Percentiles rank a stretch among this genome's conserved stretches.
Conservation (phyloP, 768 basidiomycete genomes). For the Phylloporus rhodoxanthus region DNA sequence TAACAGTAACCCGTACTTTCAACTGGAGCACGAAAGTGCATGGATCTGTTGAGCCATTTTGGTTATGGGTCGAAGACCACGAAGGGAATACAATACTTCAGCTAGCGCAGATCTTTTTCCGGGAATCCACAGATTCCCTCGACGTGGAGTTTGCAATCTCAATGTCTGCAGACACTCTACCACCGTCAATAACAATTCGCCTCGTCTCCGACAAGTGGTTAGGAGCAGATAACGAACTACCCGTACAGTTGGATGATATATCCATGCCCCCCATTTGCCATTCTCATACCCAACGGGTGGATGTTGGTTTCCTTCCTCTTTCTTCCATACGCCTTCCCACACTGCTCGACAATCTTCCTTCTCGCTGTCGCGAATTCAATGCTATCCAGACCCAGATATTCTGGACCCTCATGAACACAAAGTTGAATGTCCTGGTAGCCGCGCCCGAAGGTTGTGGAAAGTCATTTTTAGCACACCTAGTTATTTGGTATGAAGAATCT, state of each 20-base stretch:
- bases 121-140: conserved; percentile 53
- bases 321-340: conserved; percentile 42
- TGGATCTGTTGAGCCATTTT: conserved; percentile 78
- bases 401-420: conserved; percentile 73
- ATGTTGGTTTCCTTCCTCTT: conserved; percentile 68
- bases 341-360: conserved; percentile 42
- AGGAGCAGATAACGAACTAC: conserved; percentile 74
- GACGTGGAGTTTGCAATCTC: conserved; percentile 78
- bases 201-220: conserved; percentile 91
- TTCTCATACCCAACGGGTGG: conserved; percentile 56
- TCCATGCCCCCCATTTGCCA: conserved; percentile 65
- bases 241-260: conserved; percentile 58
- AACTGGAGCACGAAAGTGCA: conserved; percentile 76
- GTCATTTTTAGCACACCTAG: conserved; percentile 61
- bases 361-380: conserved; percentile 57
- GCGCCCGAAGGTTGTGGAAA: conserved; percentile 82
- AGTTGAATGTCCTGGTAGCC: conserved; percentile 62
- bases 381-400: conserved; percentile 85
- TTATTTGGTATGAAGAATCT: conserved; percentile 58
- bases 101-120: conserved; percentile 64
- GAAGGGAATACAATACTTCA: conserved; percentile 80
- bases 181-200: conserved; percentile 65
- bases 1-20: conserved; percentile 62
- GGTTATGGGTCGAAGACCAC: conserved; percentile 92
- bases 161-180: conserved; percentile 51